Conservation (phyloP, 345 rosid species). For the Brassica rapa region DNA sequence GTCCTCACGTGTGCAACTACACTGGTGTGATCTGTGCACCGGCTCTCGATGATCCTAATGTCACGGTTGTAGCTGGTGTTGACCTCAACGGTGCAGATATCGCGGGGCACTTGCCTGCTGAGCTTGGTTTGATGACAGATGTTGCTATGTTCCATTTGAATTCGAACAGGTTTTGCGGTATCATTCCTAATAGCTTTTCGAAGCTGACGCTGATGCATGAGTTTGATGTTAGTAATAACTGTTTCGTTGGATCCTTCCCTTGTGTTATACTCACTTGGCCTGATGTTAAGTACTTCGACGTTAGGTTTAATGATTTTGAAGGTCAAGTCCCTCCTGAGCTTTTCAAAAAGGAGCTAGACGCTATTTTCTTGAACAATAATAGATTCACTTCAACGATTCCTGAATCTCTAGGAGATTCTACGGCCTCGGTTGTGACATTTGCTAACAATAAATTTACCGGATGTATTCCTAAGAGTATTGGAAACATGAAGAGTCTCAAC, state of each 20-base stretch:
- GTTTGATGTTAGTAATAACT: conserved; percentile 84
- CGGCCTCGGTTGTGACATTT: conserved; percentile 61
- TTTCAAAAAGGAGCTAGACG: conserved; percentile 59
- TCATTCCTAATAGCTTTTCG: conserved; percentile 62
- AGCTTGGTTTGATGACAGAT: conserved; percentile 69
- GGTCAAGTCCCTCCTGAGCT: conserved; percentile 62
- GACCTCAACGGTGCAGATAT: conserved; percentile 85
- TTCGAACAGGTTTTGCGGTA: conserved; percentile 83
- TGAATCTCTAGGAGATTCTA: conserved; percentile 63
- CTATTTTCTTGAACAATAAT: conserved; percentile 75
- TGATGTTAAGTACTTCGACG: conserved; percentile 53
- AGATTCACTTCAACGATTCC: conserved; percentile 71
- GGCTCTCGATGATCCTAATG: conserved; percentile 53
- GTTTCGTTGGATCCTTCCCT: conserved; percentile 77
- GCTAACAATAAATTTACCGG: conserved; percentile 73
- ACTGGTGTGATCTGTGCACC: conserved; percentile 75
- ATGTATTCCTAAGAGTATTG: conserved; percentile 68
- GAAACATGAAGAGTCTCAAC: conserved; percentile 63
- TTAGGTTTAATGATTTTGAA: conserved; percentile 78
- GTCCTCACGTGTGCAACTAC: conserved; percentile 71
- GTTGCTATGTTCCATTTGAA: conserved; percentile 71
- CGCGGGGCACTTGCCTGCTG: conserved; percentile 74
- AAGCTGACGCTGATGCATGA: conserved; percentile 62
- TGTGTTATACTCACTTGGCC: conserved; percentile 58
- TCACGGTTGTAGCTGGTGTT: conserved; percentile 69